Evolutionary conservation across 108 stramenopile genomes (phyloP).

Genomic region (Cyclotella kingstonii): DNA sequence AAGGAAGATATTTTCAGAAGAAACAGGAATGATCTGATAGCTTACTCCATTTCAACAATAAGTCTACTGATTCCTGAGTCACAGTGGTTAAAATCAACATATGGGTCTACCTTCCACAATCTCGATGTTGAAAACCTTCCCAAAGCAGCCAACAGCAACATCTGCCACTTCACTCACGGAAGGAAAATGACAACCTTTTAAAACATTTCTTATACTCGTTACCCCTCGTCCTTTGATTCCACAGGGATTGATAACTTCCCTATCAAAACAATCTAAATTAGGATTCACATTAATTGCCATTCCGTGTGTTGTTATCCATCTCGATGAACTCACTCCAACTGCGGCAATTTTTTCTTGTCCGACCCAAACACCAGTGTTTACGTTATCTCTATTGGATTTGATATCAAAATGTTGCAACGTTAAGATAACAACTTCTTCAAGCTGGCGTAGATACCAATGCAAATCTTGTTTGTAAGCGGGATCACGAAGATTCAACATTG

Average conservation of each 20-base stretch:
- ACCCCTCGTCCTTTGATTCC: constrained; percentile 83
- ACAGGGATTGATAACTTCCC: constrained; percentile 71
- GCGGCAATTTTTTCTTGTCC: constrained; percentile 87
- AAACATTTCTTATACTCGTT: constrained; percentile 65
- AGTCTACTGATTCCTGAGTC: no score
- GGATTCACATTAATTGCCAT: constrained; percentile 95
- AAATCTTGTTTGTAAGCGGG: constrained; percentile 77
- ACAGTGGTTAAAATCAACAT: not conserved
- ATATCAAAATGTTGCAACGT: constrained; percentile 65
- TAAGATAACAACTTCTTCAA: constrained; percentile 92
- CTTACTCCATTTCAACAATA: no score
- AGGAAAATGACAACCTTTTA: constrained; percentile 34
- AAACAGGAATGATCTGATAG: no score
- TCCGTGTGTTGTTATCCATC: constrained; percentile 98
- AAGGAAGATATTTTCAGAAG: no score
- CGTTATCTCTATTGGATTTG: constrained; percentile 55
- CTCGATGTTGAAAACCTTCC: constrained; percentile 33
- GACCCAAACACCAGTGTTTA: constrained; percentile 84
- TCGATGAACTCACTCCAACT: constrained; percentile 84
- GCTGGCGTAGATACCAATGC: constrained; percentile 90
- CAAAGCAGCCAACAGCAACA: constrained; percentile 26
- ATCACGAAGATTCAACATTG: constrained; percentile 80
- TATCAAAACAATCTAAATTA: constrained; percentile 75
- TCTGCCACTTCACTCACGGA: constrained; percentile 27
- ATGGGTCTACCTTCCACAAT: constrained; percentile 2